These are phyloP conservation scores for Santalum album DNA, from an alignment of 164 flowering plant genomes.

Conservation along the genomic window DNA sequence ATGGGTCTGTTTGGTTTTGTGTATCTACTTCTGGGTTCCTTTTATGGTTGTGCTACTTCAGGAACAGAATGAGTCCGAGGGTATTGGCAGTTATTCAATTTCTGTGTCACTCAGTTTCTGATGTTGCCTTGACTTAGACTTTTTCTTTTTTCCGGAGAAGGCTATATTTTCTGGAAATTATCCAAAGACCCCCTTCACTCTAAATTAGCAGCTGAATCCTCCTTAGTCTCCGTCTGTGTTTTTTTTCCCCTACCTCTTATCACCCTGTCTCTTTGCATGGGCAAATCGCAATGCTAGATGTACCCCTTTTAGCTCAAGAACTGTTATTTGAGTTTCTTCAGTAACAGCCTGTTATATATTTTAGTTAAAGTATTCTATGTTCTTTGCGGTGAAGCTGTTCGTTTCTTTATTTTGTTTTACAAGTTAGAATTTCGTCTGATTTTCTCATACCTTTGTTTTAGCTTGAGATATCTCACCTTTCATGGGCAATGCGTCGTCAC, in stretches of 20 bases:
- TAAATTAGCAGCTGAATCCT: no score
- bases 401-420: not conserved
- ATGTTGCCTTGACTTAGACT: no score
- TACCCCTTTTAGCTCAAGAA: no score
- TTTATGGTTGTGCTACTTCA: slow-evolving; percentile 1
- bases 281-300: no score
- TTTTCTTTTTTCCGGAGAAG: no score
- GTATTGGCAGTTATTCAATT: not conserved
- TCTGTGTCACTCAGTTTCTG: no score
- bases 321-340: no score
- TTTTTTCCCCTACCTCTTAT: not conserved
- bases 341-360: not conserved
- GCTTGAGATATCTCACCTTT: not conserved
- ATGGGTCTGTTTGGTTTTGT: slow-evolving; percentile 8
- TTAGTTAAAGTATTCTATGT: not conserved
- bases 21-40: not conserved
- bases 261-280: not conserved
- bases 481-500: no score
- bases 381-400: no score
- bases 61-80: not conserved
- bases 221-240: no score
- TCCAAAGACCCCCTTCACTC: not conserved
- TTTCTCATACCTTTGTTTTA: not conserved
- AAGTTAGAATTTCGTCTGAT: not conserved
- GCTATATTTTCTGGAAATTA: no score